phyloP scores from a whole-genome alignment of 306 rosid species.

The Prunus armeniaca region DNA sequence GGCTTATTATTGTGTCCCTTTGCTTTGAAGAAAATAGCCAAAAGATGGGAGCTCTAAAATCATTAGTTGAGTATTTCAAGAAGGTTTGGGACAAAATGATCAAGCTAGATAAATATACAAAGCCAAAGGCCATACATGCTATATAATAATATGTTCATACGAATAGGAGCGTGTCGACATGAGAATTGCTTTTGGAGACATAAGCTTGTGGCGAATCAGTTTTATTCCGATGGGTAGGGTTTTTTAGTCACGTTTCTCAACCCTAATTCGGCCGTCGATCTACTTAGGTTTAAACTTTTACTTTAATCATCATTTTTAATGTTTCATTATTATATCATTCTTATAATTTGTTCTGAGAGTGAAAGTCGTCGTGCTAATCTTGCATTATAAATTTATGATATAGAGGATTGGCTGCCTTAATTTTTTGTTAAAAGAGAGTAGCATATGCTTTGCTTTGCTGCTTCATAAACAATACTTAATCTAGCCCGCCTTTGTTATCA shows the following conservation, averaged over 20 bases:
- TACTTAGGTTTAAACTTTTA: constrained; percentile 12
- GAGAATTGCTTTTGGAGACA: constrained; percentile 14
- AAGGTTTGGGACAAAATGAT: neutral
- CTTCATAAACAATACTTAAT: too few relatives aligned
- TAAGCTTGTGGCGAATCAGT: constrained; percentile 48
- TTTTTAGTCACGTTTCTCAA: constrained; percentile 40
- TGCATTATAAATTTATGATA: neutral
- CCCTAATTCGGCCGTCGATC: constrained; percentile 33
- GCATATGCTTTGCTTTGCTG: too few relatives aligned
- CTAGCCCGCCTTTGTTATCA: too few relatives aligned
- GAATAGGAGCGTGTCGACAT: neutral
- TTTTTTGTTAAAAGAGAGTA: neutral
- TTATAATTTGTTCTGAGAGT: too few relatives aligned
- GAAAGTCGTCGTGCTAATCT: neutral
- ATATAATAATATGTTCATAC: neutral
- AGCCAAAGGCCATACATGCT: neutral
- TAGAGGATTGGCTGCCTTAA: neutral
- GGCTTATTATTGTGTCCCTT: neutral
- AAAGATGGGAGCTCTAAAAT: neutral
- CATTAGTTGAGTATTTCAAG: neutral
- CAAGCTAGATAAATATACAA: neutral
- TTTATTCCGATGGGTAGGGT: constrained; percentile 24
- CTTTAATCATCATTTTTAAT: constrained; percentile 23
- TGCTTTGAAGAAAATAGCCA: neutral
- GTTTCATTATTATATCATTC: neutral